Conservation (phyloP, 2,329 filamentous ascomycete genomes). For the Lasiodiplodia sp. region DNA sequence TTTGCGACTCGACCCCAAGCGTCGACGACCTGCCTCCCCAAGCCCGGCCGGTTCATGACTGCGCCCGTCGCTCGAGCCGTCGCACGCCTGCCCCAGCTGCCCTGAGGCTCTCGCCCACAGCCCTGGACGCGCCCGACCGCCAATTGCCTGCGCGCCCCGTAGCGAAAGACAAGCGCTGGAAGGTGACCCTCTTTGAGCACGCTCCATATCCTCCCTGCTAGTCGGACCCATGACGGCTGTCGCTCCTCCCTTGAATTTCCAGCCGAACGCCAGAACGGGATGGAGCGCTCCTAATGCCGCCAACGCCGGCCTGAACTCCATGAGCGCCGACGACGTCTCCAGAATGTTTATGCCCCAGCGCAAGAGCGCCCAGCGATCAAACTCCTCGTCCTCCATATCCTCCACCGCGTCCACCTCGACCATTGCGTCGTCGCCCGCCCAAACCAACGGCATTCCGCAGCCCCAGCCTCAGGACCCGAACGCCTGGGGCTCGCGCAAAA, state of each 20-base stretch:
- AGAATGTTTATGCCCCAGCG: constrained; percentile 84
- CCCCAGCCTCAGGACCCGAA: constrained; percentile 32
- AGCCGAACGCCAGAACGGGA: constrained; percentile 66
- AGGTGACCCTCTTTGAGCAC: constrained; percentile 22
- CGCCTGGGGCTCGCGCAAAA: constrained; percentile 57
- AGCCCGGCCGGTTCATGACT: constrained; percentile 2
- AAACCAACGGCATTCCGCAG: constrained; percentile 66
- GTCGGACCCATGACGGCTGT: constrained; percentile 67
- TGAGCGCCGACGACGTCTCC: constrained; percentile 83
- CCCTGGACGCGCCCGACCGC: constrained; percentile 15
- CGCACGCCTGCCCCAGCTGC: constrained; percentile 7
- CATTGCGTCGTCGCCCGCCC: constrained; percentile 66
- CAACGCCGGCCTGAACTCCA: constrained; percentile 69
- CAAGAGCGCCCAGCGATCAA: constrained; percentile 84
- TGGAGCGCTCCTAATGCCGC: constrained; percentile 66
- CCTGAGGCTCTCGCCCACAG: constrained; percentile 10
- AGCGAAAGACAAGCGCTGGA: constrained; percentile 24
- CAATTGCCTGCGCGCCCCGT: constrained; percentile 25
- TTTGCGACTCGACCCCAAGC: constrained; percentile 26
- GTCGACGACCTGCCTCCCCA: neutral
- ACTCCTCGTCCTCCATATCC: constrained; percentile 85
- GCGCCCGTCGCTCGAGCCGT: constrained; percentile 1
- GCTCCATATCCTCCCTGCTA: constrained; percentile 19
- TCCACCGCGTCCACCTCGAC: constrained; percentile 72
- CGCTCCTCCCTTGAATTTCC: constrained; percentile 69